phyloP scores from a whole-genome alignment of 2,329 filamentous ascomycete species.

The Paracoccidioides brasiliensis region DNA sequence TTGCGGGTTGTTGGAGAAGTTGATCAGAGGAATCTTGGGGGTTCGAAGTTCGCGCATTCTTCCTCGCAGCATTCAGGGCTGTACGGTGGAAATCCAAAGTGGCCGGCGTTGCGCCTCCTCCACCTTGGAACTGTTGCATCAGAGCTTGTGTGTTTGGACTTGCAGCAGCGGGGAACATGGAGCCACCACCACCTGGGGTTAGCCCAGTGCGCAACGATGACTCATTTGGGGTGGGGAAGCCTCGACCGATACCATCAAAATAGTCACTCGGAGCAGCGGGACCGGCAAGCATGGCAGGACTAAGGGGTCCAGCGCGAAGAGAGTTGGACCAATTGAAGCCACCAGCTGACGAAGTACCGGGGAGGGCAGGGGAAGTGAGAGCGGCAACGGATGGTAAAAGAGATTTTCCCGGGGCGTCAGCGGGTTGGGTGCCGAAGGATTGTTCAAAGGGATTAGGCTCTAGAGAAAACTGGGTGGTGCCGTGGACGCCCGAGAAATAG shows the following conservation, averaged over 20 bases:
- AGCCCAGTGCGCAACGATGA: constrained; percentile 82
- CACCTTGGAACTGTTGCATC: constrained; percentile 64
- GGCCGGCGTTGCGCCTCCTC: constrained; percentile 72
- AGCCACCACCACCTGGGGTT: constrained; percentile 87
- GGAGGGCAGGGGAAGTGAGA: constrained; percentile 76
- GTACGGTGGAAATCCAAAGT: constrained; percentile 93
- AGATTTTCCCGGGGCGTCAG: constrained; percentile 68
- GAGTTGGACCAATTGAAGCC: constrained; percentile 72
- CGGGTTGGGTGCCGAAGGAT: constrained; percentile 59
- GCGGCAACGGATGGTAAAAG: constrained; percentile 82
- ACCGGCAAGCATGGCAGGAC: constrained; percentile 92
- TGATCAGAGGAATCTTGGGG: constrained; percentile 26
- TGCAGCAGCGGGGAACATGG: constrained; percentile 82
- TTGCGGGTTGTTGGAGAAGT: constrained; percentile 22
- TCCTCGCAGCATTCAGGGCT: constrained; percentile 65
- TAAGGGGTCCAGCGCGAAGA: constrained; percentile 79
- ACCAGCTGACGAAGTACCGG: constrained; percentile 59
- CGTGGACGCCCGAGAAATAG: constrained; percentile 52
- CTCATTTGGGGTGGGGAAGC: constrained; percentile 92
- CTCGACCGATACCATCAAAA: constrained; percentile 72
- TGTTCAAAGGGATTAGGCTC: constrained; percentile 97
- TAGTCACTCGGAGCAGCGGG: constrained; percentile 65
- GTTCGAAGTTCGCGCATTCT: constrained; percentile 35
- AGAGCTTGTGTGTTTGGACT: constrained; percentile 78
- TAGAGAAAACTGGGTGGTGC: constrained; percentile 37